Percentiles rank a stretch among this genome's conserved stretches.
Conservation (phyloP, 306 rosid genomes). For the Lathyrus aphaca region DNA sequence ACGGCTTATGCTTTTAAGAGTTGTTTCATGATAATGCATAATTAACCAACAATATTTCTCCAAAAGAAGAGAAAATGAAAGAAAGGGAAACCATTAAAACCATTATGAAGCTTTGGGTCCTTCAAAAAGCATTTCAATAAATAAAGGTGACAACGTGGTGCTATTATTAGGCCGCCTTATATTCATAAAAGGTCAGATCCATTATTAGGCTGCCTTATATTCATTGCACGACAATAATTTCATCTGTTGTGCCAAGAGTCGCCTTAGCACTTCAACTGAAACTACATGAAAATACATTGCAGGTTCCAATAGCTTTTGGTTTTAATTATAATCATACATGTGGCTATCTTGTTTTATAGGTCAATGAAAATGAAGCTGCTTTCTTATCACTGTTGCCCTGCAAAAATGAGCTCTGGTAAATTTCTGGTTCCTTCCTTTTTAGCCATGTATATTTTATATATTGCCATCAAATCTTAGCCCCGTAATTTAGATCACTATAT, state of each 20-base stretch:
- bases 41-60: background rate
- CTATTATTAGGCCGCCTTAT: conserved; percentile 1
- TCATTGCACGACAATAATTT: conserved; percentile 1
- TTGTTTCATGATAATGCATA: background rate
- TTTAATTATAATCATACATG: conserved; percentile 19
- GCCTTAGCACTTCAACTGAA: conserved; percentile 10
- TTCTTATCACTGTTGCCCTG: conserved; percentile 57
- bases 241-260: conserved; percentile 1
- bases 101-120: conserved; percentile 21
- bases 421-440: conserved; percentile 40
- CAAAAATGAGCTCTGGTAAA: conserved; percentile 73
- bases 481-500: conserved; percentile 4
- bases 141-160: conserved; percentile 2
- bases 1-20: conserved; percentile 1
- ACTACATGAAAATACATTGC: conserved; percentile 2
- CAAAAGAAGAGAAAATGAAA: background rate
- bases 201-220: conserved; percentile 1
- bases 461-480: conserved; percentile 34
- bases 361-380: conserved; percentile 71
- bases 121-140: conserved; percentile 7
- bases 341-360: conserved; percentile 56
- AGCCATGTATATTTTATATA: conserved; percentile 22
- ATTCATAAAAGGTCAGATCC: background rate
- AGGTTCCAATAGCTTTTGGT: conserved; percentile 31
- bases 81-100: conserved; percentile 1